Evolutionary conservation across 768 basidiomycete genomes (phyloP).

Genomic region (Auricularia auricula-judae): DNA sequence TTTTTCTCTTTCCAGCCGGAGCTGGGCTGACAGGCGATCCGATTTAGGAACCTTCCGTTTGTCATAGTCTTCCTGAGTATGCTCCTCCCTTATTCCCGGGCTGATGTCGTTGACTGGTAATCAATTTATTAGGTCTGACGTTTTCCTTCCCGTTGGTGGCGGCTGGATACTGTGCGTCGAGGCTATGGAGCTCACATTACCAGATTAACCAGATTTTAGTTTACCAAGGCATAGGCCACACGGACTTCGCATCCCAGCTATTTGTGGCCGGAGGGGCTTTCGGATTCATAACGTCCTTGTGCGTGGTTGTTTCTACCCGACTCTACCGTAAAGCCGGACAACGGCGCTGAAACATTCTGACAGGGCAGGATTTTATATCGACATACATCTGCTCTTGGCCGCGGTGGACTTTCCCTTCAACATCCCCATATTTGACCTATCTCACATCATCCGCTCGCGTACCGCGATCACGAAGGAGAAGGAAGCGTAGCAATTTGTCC

Average conservation of each 20-base stretch:
- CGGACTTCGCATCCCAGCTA: background rate
- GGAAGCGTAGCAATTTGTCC: too few relatives aligned
- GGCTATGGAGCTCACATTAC: background rate
- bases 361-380: constrained; percentile 5
- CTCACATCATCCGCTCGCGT: background rate
- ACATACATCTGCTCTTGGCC: constrained; percentile 5
- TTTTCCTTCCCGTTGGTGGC: constrained; percentile 2
- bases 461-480: background rate
- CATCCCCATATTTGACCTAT: constrained; percentile 6
- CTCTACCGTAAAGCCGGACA: too few relatives aligned
- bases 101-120: background rate
- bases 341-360: background rate
- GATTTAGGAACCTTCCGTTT: constrained; percentile 3
- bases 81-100: background rate
- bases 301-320: background rate
- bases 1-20: background rate
- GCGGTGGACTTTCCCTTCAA: constrained; percentile 6
- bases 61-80: constrained; percentile 4
- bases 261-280: constrained; percentile 7
- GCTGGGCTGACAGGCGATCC: background rate
- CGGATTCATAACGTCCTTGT: constrained; percentile 3
- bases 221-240: constrained; percentile 3
- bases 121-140: constrained; percentile 1
- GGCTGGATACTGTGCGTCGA: constrained; percentile 4
- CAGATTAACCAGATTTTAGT: background rate